Evolutionary conservation across 352 stramenopile species (phyloP), one percentile per base, ranked within the genome.

Genomic region (Phytopythium delawarense): DNA sequence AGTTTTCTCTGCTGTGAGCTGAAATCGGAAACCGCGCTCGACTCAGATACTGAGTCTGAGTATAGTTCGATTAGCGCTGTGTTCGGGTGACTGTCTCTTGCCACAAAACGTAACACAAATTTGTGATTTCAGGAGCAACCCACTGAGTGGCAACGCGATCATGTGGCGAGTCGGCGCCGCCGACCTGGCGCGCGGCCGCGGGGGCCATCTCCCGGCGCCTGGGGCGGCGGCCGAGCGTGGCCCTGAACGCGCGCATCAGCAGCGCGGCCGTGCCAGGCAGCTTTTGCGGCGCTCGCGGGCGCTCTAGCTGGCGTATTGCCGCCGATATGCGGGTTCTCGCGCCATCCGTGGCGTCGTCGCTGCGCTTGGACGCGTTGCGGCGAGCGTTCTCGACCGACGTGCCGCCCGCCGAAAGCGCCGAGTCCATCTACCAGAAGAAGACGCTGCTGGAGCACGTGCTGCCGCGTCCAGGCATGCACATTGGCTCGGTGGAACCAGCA

Each of bases 381-480:
- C 48, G 48, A 28, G 23, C 46, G 46, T 35, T 52, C 46, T 61
- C 74, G n/a, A 52, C 77, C 20, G 70, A 76, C 13, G 72, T 35
- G 35, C n/a, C 20, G 34, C 3, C 21, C 25, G 23, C 16, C 53
- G 53, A 72, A 15, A 89, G 75, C 64, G 78, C 91, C 15, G 83
- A 91, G 67, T 75, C 78, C 40, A 89, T 91, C 46, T 97, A 97
- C 68, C 87, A 97, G 70, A 94, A 91, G 70, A 96, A 96, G 70
- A 94, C 84, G 16, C 90, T 84, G 49, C 68, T 96, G 37, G 89
- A 97, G 64, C 90, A 97, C 64, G 88, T 97, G 23, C 70, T 97
- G 37, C 65, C 96, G n/a, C 89, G 90, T 37, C 90, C 89, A 16
- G 88, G 87, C 48, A 97, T 96, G 88, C 97, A 97, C 72, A 93